These are phyloP conservation scores for Ogataea zsoltii DNA, from an alignment of 805 yeast genomes.

Conservation along the genomic window DNA sequence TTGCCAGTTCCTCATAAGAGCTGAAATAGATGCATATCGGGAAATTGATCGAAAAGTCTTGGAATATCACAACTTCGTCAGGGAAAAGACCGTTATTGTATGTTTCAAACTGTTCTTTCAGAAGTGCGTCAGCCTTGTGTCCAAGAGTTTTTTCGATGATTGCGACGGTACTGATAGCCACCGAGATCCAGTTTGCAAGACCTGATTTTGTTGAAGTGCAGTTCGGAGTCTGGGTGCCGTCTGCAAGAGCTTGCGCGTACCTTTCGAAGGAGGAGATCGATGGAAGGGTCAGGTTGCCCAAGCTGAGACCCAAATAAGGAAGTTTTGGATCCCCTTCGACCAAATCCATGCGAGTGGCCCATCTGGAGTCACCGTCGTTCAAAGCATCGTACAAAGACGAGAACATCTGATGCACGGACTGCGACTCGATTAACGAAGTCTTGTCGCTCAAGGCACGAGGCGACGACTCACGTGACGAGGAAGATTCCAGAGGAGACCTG, in stretches of 20 bases:
- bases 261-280: neutral
- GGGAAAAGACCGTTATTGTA: conserved; percentile 5
- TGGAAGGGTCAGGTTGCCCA: neutral
- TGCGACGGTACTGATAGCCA: conserved; percentile 11
- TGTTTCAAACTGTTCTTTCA: neutral
- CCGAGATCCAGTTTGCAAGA: conserved; percentile 6
- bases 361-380: conserved; percentile 25
- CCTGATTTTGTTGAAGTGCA: neutral
- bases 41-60: conserved; percentile 41
- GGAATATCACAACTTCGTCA: conserved; percentile 9
- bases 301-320: neutral
- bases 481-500: conserved; percentile 1
- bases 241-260: neutral
- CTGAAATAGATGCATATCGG: conserved; percentile 41
- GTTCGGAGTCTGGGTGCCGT: neutral
- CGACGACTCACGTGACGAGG: neutral
- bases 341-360: conserved; percentile 5
- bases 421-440: conserved; percentile 11
- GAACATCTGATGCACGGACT: conserved; percentile 29
- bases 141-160: conserved; percentile 7
- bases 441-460: neutral
- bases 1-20: conserved; percentile 28
- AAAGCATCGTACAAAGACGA: conserved; percentile 23
- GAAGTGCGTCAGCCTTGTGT: neutral
- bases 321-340: conserved; percentile 6